Conservation (phyloP, 371 early-diverging fungal genomes). For the Cladochytrium tenue region DNA sequence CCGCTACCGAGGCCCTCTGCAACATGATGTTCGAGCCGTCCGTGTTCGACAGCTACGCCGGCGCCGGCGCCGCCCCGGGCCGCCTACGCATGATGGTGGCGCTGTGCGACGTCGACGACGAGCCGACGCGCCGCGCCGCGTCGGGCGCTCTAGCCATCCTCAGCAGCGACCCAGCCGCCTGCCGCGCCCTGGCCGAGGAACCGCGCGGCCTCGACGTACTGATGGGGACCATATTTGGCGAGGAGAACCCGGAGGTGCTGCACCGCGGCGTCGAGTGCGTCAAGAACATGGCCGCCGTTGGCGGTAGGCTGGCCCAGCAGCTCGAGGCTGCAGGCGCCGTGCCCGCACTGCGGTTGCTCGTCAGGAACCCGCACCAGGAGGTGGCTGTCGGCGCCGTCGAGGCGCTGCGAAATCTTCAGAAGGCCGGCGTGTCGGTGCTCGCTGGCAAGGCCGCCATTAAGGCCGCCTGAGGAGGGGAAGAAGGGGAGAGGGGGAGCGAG, state of each 20-base stretch:
- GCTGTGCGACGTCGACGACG: slow-evolving; percentile 82
- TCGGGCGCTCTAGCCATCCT: slow-evolving; percentile 87
- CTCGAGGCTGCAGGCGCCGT: slow-evolving; percentile 59
- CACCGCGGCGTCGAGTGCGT: slow-evolving; percentile 64
- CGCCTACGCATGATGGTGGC: slow-evolving; percentile 77
- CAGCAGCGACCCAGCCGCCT: slow-evolving; percentile 51
- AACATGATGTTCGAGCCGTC: slow-evolving; percentile 85
- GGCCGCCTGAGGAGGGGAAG: too few relatives aligned
- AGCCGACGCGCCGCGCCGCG: slow-evolving; percentile 81
- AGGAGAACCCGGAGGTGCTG: slow-evolving; percentile 53
- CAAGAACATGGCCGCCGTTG: slow-evolving; percentile 56
- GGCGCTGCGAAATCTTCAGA: slow-evolving; percentile 25
- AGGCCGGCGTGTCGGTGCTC: slow-evolving; percentile 17
- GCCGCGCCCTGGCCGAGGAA: slow-evolving; percentile 55
- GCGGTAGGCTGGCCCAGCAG: slow-evolving; percentile 29
- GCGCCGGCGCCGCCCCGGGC: slow-evolving; percentile 17
- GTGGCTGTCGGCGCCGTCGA: slow-evolving; percentile 24
- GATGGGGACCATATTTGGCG: slow-evolving; percentile 26
- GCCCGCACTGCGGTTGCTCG: slow-evolving; percentile 59
- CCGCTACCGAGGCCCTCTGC: slow-evolving; percentile 90
- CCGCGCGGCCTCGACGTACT: slow-evolving; percentile 34
- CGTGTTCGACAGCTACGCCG: slow-evolving; percentile 72
- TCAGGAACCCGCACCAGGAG: slow-evolving; percentile 8
- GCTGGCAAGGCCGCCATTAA: too few relatives aligned
- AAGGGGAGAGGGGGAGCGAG: too few relatives aligned